Evolutionary conservation across 2,329 filamentous ascomycete species (phyloP).

Genomic region (Verticillium longisporum): DNA sequence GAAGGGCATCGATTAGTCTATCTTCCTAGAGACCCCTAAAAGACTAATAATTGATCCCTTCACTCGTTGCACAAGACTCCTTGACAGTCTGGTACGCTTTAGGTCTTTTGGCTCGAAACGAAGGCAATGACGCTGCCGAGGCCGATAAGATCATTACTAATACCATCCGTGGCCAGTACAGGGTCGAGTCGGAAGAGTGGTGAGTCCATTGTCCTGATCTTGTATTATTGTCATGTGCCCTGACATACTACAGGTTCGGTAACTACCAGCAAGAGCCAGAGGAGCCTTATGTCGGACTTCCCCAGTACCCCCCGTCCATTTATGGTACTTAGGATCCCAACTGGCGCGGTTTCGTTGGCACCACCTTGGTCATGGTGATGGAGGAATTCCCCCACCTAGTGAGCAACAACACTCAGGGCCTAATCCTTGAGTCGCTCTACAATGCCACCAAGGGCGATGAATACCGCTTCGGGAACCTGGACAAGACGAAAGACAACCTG

Average conservation of each 20-base stretch:
- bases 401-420: conserved; percentile 22
- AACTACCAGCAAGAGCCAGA: conserved; percentile 49
- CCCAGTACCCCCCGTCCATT: conserved; percentile 40
- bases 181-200: conserved; percentile 46
- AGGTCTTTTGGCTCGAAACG: conserved; percentile 49
- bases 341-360: conserved; percentile 57
- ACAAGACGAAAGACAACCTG: conserved; percentile 52
- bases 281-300: conserved; percentile 48
- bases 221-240: conserved; percentile 9
- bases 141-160: conserved; percentile 48
- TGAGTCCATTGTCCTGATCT: conserved; percentile 20
- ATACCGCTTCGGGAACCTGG: conserved; percentile 54
- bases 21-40: too few species aligned
- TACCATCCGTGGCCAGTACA: conserved; percentile 45
- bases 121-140: conserved; percentile 37
- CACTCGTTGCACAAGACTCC: too few species aligned
- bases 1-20: too few species aligned
- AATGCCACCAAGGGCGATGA: conserved; percentile 52
- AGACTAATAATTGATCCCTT: too few species aligned
- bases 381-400: conserved; percentile 50
- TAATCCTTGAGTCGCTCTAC: conserved; percentile 46
- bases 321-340: conserved; percentile 58
- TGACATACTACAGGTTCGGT: conserved; percentile 27
- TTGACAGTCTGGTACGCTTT: conserved; percentile 56
- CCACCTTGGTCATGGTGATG: conserved; percentile 48